Base-by-base conservation (phyloP, 1,139 yeast genomes). In the Debaryomyces singareniensis region DNA sequence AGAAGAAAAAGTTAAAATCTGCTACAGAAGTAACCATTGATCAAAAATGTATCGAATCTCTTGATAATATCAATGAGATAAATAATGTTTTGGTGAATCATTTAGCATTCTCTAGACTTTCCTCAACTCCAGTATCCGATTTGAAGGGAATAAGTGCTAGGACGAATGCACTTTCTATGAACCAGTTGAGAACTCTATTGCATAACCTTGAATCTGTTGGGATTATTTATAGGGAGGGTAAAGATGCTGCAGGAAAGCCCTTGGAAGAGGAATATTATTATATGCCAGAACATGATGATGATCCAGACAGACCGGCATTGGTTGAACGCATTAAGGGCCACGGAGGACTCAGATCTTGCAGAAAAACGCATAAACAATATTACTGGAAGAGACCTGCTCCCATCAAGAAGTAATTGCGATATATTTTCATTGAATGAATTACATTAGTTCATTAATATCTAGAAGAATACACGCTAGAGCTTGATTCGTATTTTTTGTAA, bases 171-270 rank as follows among this genome's bases (percentile, higher is more conserved):
- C 58, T 70, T 40, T 52, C 68, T 20, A 65, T 62, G 36, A 53
- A 51, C 23, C 77, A 77, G 45, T 55, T 75, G 20, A 67, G 80
- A 40, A 64, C 71, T 3, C 58, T 81, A 14, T 62, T 70, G 34
- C 61, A 66, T 34, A 53, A 61, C 31, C 59, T 74, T 23, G 43
- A 52, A 5, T 80, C 93, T 44, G 71, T 89, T 34, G 97, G 97
- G 10, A 79, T 83, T 7, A 87, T 91, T 39, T 73, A 77, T 45
- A 79, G 97, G 53, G 69, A 73, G 37, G 97, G 97, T 30, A 89
- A 86, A 53, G 97, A 91, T 56, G 96, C 97, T 4, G 95, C 96
- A 2, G 97, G 97, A 10, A 85, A 86, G 53, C 86, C 86, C 4
- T 65, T 91, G 40, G 96, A 89, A 42, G 95, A 86, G 49, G 96